Evolutionary conservation across 2,329 filamentous ascomycete genomes (phyloP).

Genomic region (Mycosphaerella arachidis): DNA sequence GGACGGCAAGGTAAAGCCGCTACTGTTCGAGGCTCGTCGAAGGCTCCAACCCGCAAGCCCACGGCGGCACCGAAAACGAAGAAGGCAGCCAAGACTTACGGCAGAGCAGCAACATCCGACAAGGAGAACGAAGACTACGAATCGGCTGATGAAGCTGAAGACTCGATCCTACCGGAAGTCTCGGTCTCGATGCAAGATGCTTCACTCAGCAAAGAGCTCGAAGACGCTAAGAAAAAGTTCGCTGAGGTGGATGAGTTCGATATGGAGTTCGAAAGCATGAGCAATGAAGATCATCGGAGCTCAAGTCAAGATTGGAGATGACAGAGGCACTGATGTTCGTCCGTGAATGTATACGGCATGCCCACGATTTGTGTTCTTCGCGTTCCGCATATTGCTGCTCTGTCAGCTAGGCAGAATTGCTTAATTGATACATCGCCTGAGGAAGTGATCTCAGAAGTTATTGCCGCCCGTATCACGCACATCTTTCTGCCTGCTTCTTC

Average conservation of each 20-base stretch:
- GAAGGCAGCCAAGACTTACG: slow-evolving; percentile 24
- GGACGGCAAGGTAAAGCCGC: slow-evolving; percentile 9
- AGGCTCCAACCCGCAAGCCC: slow-evolving; percentile 9
- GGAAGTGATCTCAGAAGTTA: no score
- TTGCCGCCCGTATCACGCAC: no score
- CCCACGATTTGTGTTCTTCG: background rate
- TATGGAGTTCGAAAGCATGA: slow-evolving; percentile 49
- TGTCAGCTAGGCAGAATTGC: no score
- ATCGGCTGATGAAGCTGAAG: slow-evolving; percentile 26
- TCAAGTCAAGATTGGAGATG: slow-evolving; percentile 32
- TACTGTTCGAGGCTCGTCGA: slow-evolving; percentile 9
- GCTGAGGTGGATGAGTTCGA: slow-evolving; percentile 48
- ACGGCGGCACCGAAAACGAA: slow-evolving; percentile 11
- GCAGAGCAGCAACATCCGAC: slow-evolving; percentile 36
- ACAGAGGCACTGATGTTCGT: background rate
- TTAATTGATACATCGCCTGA: no score
- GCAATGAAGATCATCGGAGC: slow-evolving; percentile 37
- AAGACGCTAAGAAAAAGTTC: slow-evolving; percentile 45
- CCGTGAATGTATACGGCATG: background rate
- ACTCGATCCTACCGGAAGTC: slow-evolving; percentile 19
- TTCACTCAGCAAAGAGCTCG: slow-evolving; percentile 36
- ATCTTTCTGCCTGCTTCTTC: no score
- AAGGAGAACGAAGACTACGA: slow-evolving; percentile 39
- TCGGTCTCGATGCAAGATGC: slow-evolving; percentile 29
- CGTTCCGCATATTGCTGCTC: background rate